phyloP scores from a whole-genome alignment of 106 monocot species.

The Xerophyta viscosa region DNA sequence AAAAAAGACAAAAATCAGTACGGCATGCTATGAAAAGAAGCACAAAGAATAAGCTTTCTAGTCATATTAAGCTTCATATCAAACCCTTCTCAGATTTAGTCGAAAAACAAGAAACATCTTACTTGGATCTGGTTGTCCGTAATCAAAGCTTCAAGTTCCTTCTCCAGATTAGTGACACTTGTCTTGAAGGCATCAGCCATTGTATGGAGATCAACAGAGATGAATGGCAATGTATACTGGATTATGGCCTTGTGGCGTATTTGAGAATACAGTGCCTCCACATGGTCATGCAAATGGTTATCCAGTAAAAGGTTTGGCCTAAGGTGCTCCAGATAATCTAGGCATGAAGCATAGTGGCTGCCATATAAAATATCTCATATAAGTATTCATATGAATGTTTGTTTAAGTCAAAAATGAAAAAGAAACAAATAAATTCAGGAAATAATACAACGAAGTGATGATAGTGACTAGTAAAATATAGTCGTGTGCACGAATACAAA shows the following conservation, averaged over 20 bases:
- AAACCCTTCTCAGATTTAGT: too few relatives aligned
- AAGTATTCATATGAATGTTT: background rate
- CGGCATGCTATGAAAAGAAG: too few relatives aligned
- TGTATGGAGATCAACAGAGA: constrained; percentile 78
- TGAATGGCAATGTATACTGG: constrained; percentile 92
- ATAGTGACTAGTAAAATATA: too few relatives aligned
- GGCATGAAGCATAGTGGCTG: constrained; percentile 90
- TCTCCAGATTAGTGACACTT: constrained; percentile 63
- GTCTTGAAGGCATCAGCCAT: constrained; percentile 97
- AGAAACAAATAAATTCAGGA: too few relatives aligned
- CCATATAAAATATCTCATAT: background rate
- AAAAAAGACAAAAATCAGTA: too few relatives aligned
- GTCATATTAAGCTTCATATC: too few relatives aligned
- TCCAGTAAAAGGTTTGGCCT: constrained; percentile 75
- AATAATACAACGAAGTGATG: too few relatives aligned
- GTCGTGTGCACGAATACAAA: too few relatives aligned
- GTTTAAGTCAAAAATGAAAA: background rate
- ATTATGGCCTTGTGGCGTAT: constrained; percentile 98
- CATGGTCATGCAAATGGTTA: constrained; percentile 87
- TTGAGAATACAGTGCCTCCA: constrained; percentile 67
- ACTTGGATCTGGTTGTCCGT: constrained; percentile 90
- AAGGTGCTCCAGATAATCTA: constrained; percentile 85
- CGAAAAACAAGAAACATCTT: background rate
- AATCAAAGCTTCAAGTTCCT: constrained; percentile 91
- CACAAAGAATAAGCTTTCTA: too few relatives aligned